Evolutionary conservation across 345 rosid species (phyloP), one percentile per base, ranked within the genome.

Genomic region (Populus tremula): DNA sequence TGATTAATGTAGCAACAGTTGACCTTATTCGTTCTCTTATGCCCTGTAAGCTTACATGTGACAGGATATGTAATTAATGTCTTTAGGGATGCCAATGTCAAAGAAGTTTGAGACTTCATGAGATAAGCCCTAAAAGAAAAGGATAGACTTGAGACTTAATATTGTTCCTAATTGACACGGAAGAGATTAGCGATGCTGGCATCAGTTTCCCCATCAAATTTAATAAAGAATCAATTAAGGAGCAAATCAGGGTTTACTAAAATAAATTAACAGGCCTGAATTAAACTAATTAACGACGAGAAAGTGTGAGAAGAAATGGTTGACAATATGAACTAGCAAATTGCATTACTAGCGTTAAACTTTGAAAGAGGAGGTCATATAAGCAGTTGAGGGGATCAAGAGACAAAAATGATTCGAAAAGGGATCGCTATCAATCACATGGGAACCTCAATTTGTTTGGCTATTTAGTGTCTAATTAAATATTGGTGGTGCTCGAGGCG

Each of bases 371-470:
- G 43, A 70, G 29, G 72, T 39, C 70, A 61, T 25, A 23, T 47
- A 54, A 66, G 75, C 76, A 77, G 81, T 77, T 81, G 73, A 81
- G 45, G 70, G 38, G 70, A 67, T 29, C 77, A 21, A 23, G 38
- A 27, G 69, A 67, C 81, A 25, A 67, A 27, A 73, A 78, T 78
- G 83, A 87, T 84, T 85, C 90, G 86, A 74, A 84, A 78, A 56
- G 43, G 75, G 20, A 83, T 89, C 88, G n/a, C 87, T 36, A 80
- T 86, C 89, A 73, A 75, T 83, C 92, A 89, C 92, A 87, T 87
- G 92, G 82, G 38, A 76, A 82, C 84, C 86, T 70, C 80, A 54
- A 72, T 76, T 78, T 83, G 92, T 90, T 83, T 87, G 89, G 92
- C 87, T 78, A 81, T 76, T 85, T 78, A 71, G 70, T 27, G 69